phyloP scores from a whole-genome alignment of 306 rosid genomes.

The Boehmeria nivea region DNA sequence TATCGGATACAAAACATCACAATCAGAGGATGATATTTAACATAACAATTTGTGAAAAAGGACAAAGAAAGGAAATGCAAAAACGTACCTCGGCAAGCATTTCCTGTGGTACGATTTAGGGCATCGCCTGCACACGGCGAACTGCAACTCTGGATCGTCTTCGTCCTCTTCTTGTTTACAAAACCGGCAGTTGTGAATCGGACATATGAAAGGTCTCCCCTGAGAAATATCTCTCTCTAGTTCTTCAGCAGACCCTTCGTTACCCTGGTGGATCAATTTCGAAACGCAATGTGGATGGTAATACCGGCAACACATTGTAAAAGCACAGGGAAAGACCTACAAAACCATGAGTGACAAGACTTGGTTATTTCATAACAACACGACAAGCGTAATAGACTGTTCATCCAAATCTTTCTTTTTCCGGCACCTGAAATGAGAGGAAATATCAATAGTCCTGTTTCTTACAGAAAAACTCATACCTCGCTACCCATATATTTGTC shows the following conservation, averaged over 20 bases:
- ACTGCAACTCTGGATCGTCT: slow-evolving; percentile 43
- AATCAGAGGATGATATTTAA: too few species aligned
- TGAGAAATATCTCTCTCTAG: slow-evolving; percentile 45
- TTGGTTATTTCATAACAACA: too few species aligned
- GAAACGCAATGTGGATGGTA: slow-evolving; percentile 81
- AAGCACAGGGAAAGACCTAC: slow-evolving; percentile 76
- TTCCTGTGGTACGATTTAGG: slow-evolving; percentile 83
- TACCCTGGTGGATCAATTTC: slow-evolving; percentile 41
- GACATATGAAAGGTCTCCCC: slow-evolving; percentile 78
- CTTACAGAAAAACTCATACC: slow-evolving; percentile 57
- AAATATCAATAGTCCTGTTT: too few species aligned
- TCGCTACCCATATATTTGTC: slow-evolving; percentile 64
- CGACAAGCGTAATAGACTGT: too few species aligned
- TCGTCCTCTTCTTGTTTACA: slow-evolving; percentile 78
- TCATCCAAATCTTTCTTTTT: too few species aligned
- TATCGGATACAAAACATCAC: too few species aligned
- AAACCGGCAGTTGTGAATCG: slow-evolving; percentile 65
- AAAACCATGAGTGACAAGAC: too few species aligned
- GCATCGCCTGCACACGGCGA: slow-evolving; percentile 96
- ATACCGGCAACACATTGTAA: slow-evolving; percentile 86
- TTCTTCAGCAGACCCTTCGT: slow-evolving; percentile 45
- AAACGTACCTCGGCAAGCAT: slow-evolving; percentile 78
- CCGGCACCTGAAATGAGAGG: too few species aligned
- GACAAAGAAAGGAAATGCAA: not conserved
- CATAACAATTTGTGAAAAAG: not conserved